Percentiles rank a stretch among this genome's conserved stretches.
Evolutionary conservation across 2,329 filamentous ascomycete genomes (phyloP).

Genomic region (Tolypocladium album): DNA sequence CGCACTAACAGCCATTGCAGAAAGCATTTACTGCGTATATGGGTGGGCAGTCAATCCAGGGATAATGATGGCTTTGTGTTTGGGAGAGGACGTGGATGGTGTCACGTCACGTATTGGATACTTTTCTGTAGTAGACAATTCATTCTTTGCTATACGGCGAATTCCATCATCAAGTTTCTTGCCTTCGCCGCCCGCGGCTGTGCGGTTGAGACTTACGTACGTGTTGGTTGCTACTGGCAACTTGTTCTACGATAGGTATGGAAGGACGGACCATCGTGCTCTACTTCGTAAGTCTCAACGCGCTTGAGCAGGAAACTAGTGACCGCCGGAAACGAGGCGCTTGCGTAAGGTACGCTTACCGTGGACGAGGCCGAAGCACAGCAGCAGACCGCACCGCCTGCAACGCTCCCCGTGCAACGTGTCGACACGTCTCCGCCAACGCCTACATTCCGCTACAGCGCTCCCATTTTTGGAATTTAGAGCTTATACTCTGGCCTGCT

Average conservation of each 20-base stretch:
- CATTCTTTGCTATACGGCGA: not conserved
- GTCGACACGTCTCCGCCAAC: not conserved
- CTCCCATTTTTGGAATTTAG: conserved; percentile 4
- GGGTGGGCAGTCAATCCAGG: conserved; percentile 31
- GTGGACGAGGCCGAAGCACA: not conserved
- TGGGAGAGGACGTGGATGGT: not conserved
- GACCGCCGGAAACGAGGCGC: not conserved
- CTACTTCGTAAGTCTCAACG: not conserved
- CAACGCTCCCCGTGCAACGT: not conserved
- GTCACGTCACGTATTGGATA: not conserved
- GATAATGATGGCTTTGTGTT: conserved; percentile 2
- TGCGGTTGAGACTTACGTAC: not conserved
- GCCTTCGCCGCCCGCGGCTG: not conserved
- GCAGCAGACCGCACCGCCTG: not conserved
- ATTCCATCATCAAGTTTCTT: not conserved
- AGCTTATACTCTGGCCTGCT: not conserved
- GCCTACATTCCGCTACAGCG: conserved; percentile 1
- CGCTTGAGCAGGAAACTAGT: not conserved
- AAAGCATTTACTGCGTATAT: conserved; percentile 43
- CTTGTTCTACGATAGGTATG: not conserved
- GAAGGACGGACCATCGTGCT: not conserved
- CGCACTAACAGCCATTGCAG: conserved; percentile 15
- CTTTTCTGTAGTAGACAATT: not conserved
- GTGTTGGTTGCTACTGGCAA: not conserved
- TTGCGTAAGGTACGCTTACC: not conserved